A percentile compares a stretch with the other conserved stretches of the same genome.
phyloP scores from a whole-genome alignment of 345 rosid species.

The Aquilaria malaccensis region DNA sequence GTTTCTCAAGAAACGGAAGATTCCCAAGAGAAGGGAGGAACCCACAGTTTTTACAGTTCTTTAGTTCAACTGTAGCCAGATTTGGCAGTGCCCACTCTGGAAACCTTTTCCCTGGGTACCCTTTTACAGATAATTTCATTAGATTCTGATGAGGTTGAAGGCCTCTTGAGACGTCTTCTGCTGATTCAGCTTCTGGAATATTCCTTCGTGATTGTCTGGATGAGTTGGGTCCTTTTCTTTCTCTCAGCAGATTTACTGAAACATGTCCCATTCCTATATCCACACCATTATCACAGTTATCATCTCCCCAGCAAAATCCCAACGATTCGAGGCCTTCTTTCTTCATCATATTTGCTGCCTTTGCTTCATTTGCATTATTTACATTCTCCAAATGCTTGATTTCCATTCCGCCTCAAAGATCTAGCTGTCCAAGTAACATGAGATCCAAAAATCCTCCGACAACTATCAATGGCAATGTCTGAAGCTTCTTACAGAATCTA shows the following conservation, averaged over 20 bases:
- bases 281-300: not conserved
- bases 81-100: constrained; percentile 22
- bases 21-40: constrained; percentile 20
- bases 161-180: constrained; percentile 1
- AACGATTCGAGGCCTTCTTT: constrained; percentile 9
- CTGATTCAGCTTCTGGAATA: not conserved
- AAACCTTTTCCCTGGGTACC: constrained; percentile 11
- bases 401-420: constrained; percentile 14
- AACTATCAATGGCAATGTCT: constrained; percentile 17
- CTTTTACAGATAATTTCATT: constrained; percentile 8
- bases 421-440: constrained; percentile 5
- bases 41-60: constrained; percentile 10
- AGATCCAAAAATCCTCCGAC: constrained; percentile 13
- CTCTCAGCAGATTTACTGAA: not conserved
- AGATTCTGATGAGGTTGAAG: constrained; percentile 16
- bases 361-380: not conserved
- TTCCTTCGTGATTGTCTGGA: not conserved
- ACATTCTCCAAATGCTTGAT: constrained; percentile 14
- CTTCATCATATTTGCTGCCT: constrained; percentile 1
- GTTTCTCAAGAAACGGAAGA: constrained; percentile 18
- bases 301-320: constrained; percentile 13
- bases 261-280: not conserved
- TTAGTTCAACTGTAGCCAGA: constrained; percentile 9
- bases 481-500: not conserved
- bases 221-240: not conserved